These are phyloP conservation scores for Marsdenia floribunda DNA, from an alignment of 257 asterid species.

Conservation along the genomic window DNA sequence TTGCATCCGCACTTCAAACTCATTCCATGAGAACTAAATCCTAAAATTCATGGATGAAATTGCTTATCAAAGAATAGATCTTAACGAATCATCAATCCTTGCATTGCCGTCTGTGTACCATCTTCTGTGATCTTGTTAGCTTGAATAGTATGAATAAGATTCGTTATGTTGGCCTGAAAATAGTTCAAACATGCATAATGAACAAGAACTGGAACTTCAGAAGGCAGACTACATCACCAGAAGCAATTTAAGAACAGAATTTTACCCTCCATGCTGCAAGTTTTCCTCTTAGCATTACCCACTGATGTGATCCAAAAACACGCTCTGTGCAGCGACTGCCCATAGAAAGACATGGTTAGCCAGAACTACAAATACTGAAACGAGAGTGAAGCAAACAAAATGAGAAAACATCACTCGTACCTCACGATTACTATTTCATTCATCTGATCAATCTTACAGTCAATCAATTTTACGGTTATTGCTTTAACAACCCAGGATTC, in stretches of 20 bases:
- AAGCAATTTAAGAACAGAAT: neutral
- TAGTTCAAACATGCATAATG: neutral
- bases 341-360: conserved; percentile 11
- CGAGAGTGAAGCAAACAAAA: neutral
- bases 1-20: neutral
- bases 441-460: conserved; percentile 92
- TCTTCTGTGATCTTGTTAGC: conserved; percentile 76
- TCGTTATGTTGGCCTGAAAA: conserved; percentile 60
- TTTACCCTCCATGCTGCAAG: conserved; percentile 87
- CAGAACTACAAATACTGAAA: neutral
- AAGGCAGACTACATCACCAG: neutral
- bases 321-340: conserved; percentile 71
- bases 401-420: conserved; percentile 26
- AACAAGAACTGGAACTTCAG: neutral
- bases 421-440: conserved; percentile 72
- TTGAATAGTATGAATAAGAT: conserved; percentile 62
- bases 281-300: conserved; percentile 69
- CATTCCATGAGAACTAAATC: neutral
- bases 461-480: conserved; percentile 69
- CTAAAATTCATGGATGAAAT: conserved; percentile 9
- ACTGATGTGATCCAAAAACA: conserved; percentile 67
- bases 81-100: conserved; percentile 62
- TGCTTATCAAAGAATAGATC: conserved; percentile 10
- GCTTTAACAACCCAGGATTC: conserved; percentile 94
- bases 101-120: conserved; percentile 49